Evolutionary conservation across 1,139 yeast species (phyloP).

Genomic region (Geotrichum phurueaensis): DNA sequence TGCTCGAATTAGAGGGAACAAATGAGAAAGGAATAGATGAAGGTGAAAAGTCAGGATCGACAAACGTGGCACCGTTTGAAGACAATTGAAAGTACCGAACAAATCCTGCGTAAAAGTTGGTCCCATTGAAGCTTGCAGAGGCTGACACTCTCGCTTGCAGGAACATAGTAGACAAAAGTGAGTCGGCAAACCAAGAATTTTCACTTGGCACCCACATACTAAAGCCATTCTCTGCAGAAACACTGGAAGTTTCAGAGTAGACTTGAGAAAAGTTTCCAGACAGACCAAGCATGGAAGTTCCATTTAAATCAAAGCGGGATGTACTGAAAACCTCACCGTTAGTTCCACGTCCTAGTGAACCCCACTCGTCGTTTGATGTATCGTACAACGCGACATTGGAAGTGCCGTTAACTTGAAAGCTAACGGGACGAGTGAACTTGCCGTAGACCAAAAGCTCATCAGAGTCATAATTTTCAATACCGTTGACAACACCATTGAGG

Average conservation of each 20-base stretch:
- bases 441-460: constrained; percentile 36
- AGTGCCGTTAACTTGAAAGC: constrained; percentile 27
- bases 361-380: constrained; percentile 24
- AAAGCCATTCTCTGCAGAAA: constrained; percentile 22
- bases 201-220: constrained; percentile 30
- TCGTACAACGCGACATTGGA: constrained; percentile 30
- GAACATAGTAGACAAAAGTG: constrained; percentile 19
- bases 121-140: constrained; percentile 15
- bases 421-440: constrained; percentile 34
- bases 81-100: constrained; percentile 23
- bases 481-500: constrained; percentile 38
- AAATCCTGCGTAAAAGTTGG: constrained; percentile 25
- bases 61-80: constrained; percentile 29
- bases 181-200: constrained; percentile 27
- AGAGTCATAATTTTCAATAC: constrained; percentile 27
- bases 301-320: constrained; percentile 26
- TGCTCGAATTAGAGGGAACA: constrained; percentile 28
- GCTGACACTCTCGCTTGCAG: constrained; percentile 25
- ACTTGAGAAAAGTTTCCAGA: constrained; percentile 31
- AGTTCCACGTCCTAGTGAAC: constrained; percentile 28
- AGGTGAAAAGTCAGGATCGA: constrained; percentile 25
- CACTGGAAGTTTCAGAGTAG: constrained; percentile 13
- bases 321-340: constrained; percentile 28
- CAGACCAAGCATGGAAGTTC: constrained; percentile 38
- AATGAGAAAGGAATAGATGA: constrained; percentile 33